Conservation (phyloP, 495 filamentous ascomycete genomes). For the Aspergillus mulundensis region DNA sequence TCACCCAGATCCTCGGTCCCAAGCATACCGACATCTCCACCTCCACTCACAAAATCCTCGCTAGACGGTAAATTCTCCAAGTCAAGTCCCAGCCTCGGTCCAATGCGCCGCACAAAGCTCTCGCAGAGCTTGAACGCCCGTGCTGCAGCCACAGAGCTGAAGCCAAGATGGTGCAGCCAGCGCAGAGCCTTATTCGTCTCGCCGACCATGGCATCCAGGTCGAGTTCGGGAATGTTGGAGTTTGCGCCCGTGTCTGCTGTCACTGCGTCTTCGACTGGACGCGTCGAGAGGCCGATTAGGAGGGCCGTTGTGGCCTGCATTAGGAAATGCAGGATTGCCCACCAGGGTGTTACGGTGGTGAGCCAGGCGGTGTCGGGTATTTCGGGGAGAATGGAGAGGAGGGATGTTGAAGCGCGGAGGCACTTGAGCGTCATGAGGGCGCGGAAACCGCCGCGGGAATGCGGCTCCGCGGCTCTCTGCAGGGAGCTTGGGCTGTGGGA, state of each 20-base stretch:
- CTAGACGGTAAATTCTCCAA: constrained; percentile 27
- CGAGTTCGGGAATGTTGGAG: constrained; percentile 12
- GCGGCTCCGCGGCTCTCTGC: constrained; percentile 15
- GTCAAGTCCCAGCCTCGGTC: constrained; percentile 26
- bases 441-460: constrained; percentile 41
- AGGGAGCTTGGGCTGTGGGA: constrained; percentile 11
- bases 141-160: constrained; percentile 37
- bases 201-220: constrained; percentile 25
- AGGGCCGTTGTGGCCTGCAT: constrained; percentile 59
- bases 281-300: constrained; percentile 48
- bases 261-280: neutral
- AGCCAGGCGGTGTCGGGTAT: constrained; percentile 35
- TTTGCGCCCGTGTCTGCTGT: neutral
- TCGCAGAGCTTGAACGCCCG: constrained; percentile 48
- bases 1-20: neutral
- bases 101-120: constrained; percentile 26
- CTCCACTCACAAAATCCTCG: neutral
- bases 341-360: constrained; percentile 53
- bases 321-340: constrained; percentile 57
- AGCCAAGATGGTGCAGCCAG: constrained; percentile 45
- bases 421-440: constrained; percentile 18
- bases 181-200: constrained; percentile 45
- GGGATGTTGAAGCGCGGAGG: constrained; percentile 46
- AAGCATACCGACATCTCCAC: neutral
- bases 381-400: constrained; percentile 49